Evolutionary conservation across 2,329 filamentous ascomycete genomes (phyloP).

Genomic region (Trichoderma breve): DNA sequence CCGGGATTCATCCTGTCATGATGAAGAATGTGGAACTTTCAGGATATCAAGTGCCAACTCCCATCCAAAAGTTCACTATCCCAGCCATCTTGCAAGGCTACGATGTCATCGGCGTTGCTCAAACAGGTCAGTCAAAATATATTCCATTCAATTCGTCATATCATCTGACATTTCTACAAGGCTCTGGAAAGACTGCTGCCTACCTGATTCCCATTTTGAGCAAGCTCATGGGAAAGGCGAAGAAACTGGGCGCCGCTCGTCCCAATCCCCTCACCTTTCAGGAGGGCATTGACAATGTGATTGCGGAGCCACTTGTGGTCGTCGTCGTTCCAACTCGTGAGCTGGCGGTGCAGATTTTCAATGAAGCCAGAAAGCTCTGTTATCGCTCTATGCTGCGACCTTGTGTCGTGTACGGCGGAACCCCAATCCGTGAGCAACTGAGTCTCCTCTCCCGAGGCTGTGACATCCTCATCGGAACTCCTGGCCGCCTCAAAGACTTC

Average conservation of each 20-base stretch:
- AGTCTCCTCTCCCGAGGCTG: constrained; percentile 77
- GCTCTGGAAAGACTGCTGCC: constrained; percentile 93
- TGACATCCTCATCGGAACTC: constrained; percentile 83
- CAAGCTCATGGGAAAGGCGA: constrained; percentile 92
- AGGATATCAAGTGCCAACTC: constrained; percentile 71
- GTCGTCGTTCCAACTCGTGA: constrained; percentile 86
- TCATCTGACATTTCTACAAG: constrained; percentile 43
- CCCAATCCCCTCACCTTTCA: constrained; percentile 62
- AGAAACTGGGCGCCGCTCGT: constrained; percentile 76
- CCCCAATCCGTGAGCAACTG: constrained; percentile 66
- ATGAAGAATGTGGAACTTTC: constrained; percentile 71
- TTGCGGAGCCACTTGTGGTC: constrained; percentile 84
- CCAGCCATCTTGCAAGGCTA: constrained; percentile 73
- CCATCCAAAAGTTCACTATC: constrained; percentile 82
- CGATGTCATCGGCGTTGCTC: constrained; percentile 85
- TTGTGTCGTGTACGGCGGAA: constrained; percentile 84
- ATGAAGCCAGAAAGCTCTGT: constrained; percentile 87
- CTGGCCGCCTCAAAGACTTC: constrained; percentile 82
- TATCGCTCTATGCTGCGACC: constrained; percentile 95
- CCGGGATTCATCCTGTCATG: constrained; percentile 83
- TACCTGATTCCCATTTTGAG: constrained; percentile 88
- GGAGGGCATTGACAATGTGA: constrained; percentile 48
- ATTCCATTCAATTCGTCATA: background rate
- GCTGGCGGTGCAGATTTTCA: constrained; percentile 90
- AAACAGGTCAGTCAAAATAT: constrained; percentile 66